These are phyloP conservation scores for Talaromyces atroroseus DNA, from an alignment of 2,329 filamentous ascomycete genomes.

Conservation along the genomic window DNA sequence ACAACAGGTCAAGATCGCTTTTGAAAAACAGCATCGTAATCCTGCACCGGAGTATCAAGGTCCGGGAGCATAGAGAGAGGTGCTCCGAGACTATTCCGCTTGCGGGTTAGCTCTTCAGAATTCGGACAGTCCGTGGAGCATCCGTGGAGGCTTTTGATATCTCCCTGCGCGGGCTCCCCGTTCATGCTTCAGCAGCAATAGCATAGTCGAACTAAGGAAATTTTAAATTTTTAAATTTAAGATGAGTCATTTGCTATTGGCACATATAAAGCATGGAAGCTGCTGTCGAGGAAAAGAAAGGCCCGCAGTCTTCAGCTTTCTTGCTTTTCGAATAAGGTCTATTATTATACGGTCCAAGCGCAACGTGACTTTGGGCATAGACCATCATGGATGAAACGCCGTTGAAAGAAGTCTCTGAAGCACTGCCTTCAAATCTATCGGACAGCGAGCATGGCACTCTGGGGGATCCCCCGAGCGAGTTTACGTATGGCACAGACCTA, in stretches of 20 bases:
- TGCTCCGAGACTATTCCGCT: background rate
- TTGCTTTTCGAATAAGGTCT: no score
- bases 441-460: background rate
- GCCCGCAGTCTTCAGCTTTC: background rate
- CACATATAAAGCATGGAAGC: background rate
- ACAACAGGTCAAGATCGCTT: background rate
- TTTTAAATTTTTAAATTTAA: background rate
- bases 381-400: slow-evolving; percentile 1
- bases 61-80: background rate
- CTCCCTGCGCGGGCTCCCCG: background rate
- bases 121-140: slow-evolving; percentile 23
- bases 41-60: no score
- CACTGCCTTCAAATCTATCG: background rate
- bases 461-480: slow-evolving; percentile 16
- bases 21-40: no score
- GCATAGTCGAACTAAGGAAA: background rate
- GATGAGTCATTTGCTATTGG: background rate
- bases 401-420: background rate
- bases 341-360: background rate
- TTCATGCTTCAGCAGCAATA: background rate
- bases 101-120: slow-evolving; percentile 13
- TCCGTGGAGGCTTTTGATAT: slow-evolving; percentile 14
- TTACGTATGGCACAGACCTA: slow-evolving; percentile 18
- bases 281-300: background rate
- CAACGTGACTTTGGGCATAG: background rate